These are phyloP conservation scores for Thozetella sp. DNA, from an alignment of 495 filamentous ascomycete species.

Conservation along the genomic window DNA sequence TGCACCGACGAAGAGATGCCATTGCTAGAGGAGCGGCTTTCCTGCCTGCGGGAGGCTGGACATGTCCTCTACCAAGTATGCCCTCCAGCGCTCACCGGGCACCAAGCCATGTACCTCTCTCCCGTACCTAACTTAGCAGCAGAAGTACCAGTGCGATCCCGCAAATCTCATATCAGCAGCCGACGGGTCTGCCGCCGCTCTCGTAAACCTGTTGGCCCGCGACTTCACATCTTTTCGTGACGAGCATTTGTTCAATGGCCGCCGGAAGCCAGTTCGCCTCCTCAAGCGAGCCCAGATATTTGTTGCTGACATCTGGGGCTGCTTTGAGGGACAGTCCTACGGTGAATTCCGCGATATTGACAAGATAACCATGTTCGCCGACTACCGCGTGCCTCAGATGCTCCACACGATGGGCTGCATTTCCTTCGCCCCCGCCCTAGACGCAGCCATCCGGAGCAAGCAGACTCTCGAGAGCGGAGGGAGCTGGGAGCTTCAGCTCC, in stretches of 20 bases:
- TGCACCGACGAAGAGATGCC: constrained; percentile 86
- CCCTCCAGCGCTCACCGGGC: constrained; percentile 7
- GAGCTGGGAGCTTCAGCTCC: constrained; percentile 84
- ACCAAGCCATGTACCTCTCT: constrained; percentile 16
- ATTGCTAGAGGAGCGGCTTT: constrained; percentile 74
- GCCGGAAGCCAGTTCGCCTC: constrained; percentile 69
- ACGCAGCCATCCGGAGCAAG: constrained; percentile 63
- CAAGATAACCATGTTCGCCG: constrained; percentile 98
- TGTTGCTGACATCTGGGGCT: constrained; percentile 94
- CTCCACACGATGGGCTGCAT: constrained; percentile 82
- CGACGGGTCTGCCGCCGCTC: constrained; percentile 74
- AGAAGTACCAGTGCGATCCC: constrained; percentile 82
- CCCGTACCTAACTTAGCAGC: constrained; percentile 29
- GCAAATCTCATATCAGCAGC: constrained; percentile 74
- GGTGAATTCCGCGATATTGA: constrained; percentile 91
- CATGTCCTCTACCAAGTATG: constrained; percentile 80
- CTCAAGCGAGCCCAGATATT: constrained; percentile 95
- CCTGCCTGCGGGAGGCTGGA: constrained; percentile 84
- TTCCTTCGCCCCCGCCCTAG: constrained; percentile 77
- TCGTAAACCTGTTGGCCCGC: constrained; percentile 80
- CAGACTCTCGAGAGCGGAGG: constrained; percentile 70
- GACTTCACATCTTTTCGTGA: constrained; percentile 89
- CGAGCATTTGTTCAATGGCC: constrained; percentile 69
- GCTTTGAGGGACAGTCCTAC: constrained; percentile 78
- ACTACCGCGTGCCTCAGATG: constrained; percentile 96